phyloP scores from a whole-genome alignment of 345 rosid species.

The Streptanthus diversifolius region DNA sequence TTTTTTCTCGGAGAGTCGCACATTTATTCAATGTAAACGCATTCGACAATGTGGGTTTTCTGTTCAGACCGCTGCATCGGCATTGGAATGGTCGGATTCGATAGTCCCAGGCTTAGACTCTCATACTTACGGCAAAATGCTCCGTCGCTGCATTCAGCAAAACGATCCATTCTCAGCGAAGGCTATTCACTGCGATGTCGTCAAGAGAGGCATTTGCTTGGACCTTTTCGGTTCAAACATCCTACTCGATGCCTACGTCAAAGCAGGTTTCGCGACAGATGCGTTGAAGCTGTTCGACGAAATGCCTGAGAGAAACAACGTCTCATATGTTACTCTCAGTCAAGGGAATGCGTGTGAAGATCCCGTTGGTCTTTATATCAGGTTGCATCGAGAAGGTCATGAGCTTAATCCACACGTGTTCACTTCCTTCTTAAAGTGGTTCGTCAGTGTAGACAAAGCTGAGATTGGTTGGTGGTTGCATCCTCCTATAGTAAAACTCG shows the following conservation, averaged over 20 bases:
- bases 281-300: slow-evolving; percentile 64
- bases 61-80: slow-evolving; percentile 21
- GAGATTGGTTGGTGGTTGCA: slow-evolving; percentile 51
- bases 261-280: slow-evolving; percentile 32
- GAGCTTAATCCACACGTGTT: slow-evolving; percentile 76
- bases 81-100: slow-evolving; percentile 16
- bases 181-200: slow-evolving; percentile 51
- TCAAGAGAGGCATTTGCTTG: slow-evolving; percentile 65
- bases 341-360: slow-evolving; percentile 45
- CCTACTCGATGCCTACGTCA: slow-evolving; percentile 53
- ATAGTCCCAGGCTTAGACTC: slow-evolving; percentile 38
- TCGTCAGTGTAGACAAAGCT: slow-evolving; percentile 48
- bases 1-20: slow-evolving; percentile 3
- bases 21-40: slow-evolving; percentile 5
- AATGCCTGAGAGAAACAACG: slow-evolving; percentile 61
- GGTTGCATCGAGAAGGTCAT: slow-evolving; percentile 67
- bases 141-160: slow-evolving; percentile 57
- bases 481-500: slow-evolving; percentile 69
- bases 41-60: slow-evolving; percentile 36
- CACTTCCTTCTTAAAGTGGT: slow-evolving; percentile 59
- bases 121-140: slow-evolving; percentile 43
- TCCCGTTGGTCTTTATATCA: slow-evolving; percentile 44
- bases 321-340: slow-evolving; percentile 62
- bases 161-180: slow-evolving; percentile 41
- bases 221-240: slow-evolving; percentile 67